These are phyloP conservation scores for Claviceps capensis DNA, from an alignment of 2,329 filamentous ascomycete species.

Conservation along the genomic window DNA sequence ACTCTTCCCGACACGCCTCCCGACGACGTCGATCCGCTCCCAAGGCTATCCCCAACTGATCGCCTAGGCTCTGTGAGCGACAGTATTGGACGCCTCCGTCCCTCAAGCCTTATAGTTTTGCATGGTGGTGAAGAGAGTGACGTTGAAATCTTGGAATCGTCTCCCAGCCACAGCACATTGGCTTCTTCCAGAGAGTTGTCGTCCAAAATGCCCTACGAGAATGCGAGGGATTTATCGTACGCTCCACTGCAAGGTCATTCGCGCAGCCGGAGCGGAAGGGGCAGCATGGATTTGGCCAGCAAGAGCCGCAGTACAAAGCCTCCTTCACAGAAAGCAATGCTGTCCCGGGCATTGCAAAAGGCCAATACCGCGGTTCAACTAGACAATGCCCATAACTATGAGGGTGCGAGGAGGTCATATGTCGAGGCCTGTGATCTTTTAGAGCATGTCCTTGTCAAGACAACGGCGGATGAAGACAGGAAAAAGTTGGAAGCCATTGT, in stretches of 20 bases:
- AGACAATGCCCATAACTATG: slow-evolving; percentile 91
- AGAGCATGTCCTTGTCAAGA: slow-evolving; percentile 75
- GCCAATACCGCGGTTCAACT: slow-evolving; percentile 91
- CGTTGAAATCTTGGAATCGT: slow-evolving; percentile 8
- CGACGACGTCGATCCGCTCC: slow-evolving; percentile 3
- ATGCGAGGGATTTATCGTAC: slow-evolving; percentile 14
- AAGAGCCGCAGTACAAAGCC: slow-evolving; percentile 23
- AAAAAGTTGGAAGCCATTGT: slow-evolving; percentile 89
- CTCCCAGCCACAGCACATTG: slow-evolving; percentile 4
- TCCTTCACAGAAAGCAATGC: slow-evolving; percentile 85
- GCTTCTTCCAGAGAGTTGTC: slow-evolving; percentile 3
- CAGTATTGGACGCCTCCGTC: neutral
- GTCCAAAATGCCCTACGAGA: slow-evolving; percentile 18
- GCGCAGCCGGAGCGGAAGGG: slow-evolving; percentile 18
- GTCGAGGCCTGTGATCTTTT: slow-evolving; percentile 79
- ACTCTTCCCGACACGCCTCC: slow-evolving; percentile 4
- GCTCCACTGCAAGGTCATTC: slow-evolving; percentile 16
- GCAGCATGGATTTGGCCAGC: slow-evolving; percentile 18
- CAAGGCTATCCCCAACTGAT: slow-evolving; percentile 13
- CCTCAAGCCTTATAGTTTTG: slow-evolving; percentile 3
- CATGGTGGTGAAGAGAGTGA: slow-evolving; percentile 6
- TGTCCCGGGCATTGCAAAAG: slow-evolving; percentile 89
- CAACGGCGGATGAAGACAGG: slow-evolving; percentile 72
- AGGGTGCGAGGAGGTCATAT: slow-evolving; percentile 82
- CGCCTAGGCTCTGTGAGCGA: slow-evolving; percentile 13